A percentile compares a stretch with the other conserved stretches of the same genome.
Conservation (phyloP, 352 stramenopile species). For the Globisporangium spiculum region DNA sequence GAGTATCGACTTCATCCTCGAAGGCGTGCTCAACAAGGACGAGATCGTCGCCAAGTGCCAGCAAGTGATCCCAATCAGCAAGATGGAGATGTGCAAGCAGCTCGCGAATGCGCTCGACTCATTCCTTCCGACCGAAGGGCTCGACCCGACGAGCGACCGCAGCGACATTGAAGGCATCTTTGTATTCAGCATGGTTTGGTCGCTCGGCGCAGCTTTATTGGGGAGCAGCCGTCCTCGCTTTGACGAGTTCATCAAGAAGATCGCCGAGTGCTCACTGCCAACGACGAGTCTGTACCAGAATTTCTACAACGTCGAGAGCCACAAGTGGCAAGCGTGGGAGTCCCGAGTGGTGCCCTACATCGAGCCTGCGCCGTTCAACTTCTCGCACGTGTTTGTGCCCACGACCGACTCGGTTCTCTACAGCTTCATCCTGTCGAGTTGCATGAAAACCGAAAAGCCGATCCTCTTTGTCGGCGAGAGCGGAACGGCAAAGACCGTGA, state of each 20-base stretch:
- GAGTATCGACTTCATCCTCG: conserved; percentile 92
- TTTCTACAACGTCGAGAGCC: conserved; percentile 88
- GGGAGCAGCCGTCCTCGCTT: conserved; percentile 79
- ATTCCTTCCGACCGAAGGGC: conserved; percentile 54
- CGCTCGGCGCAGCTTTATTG: conserved; percentile 86
- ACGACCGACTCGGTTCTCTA: conserved; percentile 95
- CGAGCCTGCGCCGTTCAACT: conserved; percentile 92
- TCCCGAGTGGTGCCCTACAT: conserved; percentile 84
- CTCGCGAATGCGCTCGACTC: conserved; percentile 91
- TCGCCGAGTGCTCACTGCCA: conserved; percentile 76
- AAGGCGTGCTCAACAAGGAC: conserved; percentile 85
- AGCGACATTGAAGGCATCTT: conserved; percentile 90
- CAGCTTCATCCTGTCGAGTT: conserved; percentile 87
- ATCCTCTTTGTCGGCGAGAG: conserved; percentile 94
- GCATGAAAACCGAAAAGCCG: conserved; percentile 85
- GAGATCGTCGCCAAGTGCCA: conserved; percentile 89
- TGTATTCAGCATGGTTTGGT: conserved; percentile 93
- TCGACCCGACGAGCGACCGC: conserved; percentile 46
- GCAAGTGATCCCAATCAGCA: conserved; percentile 92
- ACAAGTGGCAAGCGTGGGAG: conserved; percentile 92
- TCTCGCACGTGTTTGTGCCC: conserved; percentile 94
- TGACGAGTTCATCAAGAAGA: conserved; percentile 89
- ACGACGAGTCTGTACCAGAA: conserved; percentile 83
- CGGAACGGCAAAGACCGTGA: conserved; percentile 95
- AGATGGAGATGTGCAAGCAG: conserved; percentile 96